These are phyloP conservation scores for Umbellularia californica DNA, from an alignment of 164 flowering plant genomes.

Conservation along the genomic window DNA sequence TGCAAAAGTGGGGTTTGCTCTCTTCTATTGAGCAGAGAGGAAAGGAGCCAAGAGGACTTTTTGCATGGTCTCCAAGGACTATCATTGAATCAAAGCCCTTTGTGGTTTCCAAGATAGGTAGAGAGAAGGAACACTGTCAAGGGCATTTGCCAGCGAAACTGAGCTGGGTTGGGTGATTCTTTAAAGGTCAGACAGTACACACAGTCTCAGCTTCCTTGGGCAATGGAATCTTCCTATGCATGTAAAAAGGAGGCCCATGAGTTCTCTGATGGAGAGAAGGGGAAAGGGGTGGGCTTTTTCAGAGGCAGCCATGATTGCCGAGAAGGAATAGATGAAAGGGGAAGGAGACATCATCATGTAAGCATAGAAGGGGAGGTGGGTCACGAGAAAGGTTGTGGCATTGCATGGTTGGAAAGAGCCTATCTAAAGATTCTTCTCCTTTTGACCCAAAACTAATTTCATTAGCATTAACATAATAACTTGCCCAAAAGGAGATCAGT, in stretches of 20 bases:
- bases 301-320: conserved; percentile 29
- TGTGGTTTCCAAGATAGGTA: conserved; percentile 36
- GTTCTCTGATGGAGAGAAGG: not conserved
- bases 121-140: conserved; percentile 11
- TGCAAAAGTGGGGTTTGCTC: not conserved
- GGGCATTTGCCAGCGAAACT: conserved; percentile 39
- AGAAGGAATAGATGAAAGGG: conserved; percentile 21
- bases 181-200: conserved; percentile 34
- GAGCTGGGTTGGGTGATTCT: conserved; percentile 32
- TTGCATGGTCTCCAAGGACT: conserved; percentile 69
- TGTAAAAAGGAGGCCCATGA: conserved; percentile 13
- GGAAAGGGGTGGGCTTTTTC: conserved; percentile 16
- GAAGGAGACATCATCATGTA: conserved; percentile 32
- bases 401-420: conserved; percentile 40
- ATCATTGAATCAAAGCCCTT: conserved; percentile 30
- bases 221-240: conserved; percentile 41
- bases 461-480: not conserved
- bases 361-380: conserved; percentile 27
- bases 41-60: conserved; percentile 24
- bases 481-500: no score
- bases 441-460: conserved; percentile 23
- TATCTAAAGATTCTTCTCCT: conserved; percentile 13
- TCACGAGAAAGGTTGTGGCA: conserved; percentile 37
- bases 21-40: conserved; percentile 24
- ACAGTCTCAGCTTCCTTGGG: conserved; percentile 22